These are phyloP conservation scores for Irpex sp. DNA, from an alignment of 1,284 basidiomycete species.

Conservation along the genomic window DNA sequence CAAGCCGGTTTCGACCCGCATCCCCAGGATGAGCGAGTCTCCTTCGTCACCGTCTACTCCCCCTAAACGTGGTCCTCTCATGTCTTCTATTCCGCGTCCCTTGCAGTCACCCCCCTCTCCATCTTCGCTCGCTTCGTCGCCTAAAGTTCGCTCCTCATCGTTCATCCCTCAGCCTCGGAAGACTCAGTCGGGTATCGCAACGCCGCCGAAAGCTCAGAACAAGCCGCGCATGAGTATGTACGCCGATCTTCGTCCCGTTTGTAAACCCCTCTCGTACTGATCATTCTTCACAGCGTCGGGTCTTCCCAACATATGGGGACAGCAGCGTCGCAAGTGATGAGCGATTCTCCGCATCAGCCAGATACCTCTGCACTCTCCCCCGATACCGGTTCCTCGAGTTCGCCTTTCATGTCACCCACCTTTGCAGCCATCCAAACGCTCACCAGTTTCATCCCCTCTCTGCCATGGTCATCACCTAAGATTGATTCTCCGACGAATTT, in stretches of 20 bases:
- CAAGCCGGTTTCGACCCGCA: neutral
- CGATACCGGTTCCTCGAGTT: constrained; percentile 14
- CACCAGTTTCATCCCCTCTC: constrained; percentile 57
- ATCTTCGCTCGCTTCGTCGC: constrained; percentile 17
- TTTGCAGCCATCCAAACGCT: constrained; percentile 49
- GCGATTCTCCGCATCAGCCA: neutral
- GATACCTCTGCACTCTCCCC: neutral
- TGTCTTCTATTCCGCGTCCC: constrained; percentile 50
- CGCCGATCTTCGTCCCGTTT: constrained; percentile 16
- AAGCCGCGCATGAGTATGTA: constrained; percentile 27
- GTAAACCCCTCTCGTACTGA: constrained; percentile 14
- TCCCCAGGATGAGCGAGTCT: neutral
- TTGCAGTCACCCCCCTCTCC: constrained; percentile 25
- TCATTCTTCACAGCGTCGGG: constrained; percentile 3
- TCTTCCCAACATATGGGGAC: constrained; percentile 18
- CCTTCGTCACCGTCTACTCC: constrained; percentile 9
- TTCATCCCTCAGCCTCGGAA: constrained; percentile 48
- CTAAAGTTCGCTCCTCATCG: constrained; percentile 22
- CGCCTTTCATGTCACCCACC: constrained; percentile 46
- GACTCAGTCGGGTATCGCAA: constrained; percentile 19
- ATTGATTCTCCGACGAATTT: constrained; percentile 3
- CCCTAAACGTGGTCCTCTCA: constrained; percentile 13
- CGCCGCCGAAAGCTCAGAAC: constrained; percentile 23
- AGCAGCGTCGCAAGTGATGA: constrained; percentile 18
- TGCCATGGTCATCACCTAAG: constrained; percentile 33